Percentiles rank a stretch among this genome's conserved stretches.
phyloP scores from a whole-genome alignment of 78 protist species.

The Isochrysis galbana region DNA sequence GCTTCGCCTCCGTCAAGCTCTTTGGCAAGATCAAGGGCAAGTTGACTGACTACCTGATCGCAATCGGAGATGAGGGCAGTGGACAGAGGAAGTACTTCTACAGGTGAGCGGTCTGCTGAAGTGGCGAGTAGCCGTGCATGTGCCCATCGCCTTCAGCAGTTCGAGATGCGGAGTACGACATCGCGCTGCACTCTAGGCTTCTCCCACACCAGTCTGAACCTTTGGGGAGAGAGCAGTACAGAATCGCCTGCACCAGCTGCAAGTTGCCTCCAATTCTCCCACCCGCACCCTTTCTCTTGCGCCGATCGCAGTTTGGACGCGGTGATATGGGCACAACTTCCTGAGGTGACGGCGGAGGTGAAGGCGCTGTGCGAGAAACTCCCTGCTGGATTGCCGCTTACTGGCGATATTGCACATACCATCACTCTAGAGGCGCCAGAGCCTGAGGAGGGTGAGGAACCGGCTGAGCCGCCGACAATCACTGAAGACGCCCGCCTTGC shows the following conservation, averaged over 20 bases:
- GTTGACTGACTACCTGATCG: neutral
- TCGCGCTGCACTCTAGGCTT: neutral
- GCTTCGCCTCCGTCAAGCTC: neutral
- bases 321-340: neutral
- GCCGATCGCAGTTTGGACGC: neutral
- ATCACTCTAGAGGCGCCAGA: no score
- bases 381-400: neutral
- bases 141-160: neutral
- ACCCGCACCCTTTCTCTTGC: neutral
- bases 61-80: neutral
- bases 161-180: neutral
- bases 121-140: neutral
- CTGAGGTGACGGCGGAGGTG: neutral
- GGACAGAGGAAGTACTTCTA: neutral
- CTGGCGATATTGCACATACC: conserved; percentile 12
- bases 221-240: no score
- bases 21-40: neutral
- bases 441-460: no score
- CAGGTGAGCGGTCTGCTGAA: neutral
- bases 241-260: neutral
- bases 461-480: no score
- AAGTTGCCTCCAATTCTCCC: neutral
- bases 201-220: neutral
- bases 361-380: neutral
- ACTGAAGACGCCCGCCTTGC: no score